Percentiles rank a stretch among this genome's conserved stretches.
phyloP scores from a whole-genome alignment of 176 grass and related monocot genomes.

The Elymus sibiricus region DNA sequence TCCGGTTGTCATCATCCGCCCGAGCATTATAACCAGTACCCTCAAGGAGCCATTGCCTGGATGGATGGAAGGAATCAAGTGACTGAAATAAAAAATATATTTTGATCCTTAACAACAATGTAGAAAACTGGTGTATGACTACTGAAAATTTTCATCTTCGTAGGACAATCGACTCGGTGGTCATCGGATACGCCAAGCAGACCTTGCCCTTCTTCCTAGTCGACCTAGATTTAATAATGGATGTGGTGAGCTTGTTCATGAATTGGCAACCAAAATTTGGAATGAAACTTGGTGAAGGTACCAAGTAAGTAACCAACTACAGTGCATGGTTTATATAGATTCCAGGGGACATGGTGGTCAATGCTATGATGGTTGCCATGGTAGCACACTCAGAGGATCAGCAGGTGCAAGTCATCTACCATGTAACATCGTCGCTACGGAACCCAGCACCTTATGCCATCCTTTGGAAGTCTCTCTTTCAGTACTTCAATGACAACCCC shows the following conservation, averaged over 20 bases:
- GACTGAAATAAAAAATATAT: background rate
- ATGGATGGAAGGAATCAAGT: background rate
- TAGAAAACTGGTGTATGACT: background rate
- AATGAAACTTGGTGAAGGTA: no score
- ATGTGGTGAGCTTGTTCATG: background rate
- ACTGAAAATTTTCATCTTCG: background rate
- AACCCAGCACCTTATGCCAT: no score
- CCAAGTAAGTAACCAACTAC: no score
- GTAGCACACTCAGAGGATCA: no score
- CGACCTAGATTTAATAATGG: background rate
- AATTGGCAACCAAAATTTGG: background rate
- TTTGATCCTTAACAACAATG: background rate
- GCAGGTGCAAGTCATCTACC: no score
- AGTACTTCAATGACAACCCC: no score
- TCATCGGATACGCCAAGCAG: constrained; percentile 49
- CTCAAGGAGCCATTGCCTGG: background rate
- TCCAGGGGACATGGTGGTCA: no score
- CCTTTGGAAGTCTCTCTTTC: no score
- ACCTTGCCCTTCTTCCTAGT: constrained; percentile 20
- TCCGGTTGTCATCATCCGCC: background rate
- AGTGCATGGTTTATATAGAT: no score
- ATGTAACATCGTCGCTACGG: no score
- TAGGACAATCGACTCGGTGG: constrained; percentile 50
- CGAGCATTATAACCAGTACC: background rate
- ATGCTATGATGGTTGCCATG: no score